Conservation (phyloP, 805 yeast species). For the Metschnikowia amazonensis region DNA sequence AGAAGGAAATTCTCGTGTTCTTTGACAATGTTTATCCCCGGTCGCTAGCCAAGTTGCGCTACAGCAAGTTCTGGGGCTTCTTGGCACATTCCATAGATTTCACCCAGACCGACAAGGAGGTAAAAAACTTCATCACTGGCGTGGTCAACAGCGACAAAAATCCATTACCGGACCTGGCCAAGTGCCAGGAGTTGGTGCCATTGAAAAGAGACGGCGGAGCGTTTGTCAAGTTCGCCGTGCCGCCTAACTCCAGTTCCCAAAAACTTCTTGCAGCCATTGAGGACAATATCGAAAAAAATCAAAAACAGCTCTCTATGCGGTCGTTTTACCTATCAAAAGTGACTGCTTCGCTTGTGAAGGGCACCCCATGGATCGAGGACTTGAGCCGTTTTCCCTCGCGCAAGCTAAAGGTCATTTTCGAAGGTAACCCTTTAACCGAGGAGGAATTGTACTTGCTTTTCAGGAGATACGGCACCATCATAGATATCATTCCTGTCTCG, state of each 20-base stretch:
- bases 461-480: constrained; percentile 81
- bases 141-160: constrained; percentile 14
- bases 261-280: constrained; percentile 53
- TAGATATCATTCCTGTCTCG: constrained; percentile 62
- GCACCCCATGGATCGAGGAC: constrained; percentile 96
- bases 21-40: constrained; percentile 36
- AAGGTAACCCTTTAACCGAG: constrained; percentile 72
- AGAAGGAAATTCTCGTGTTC: constrained; percentile 32
- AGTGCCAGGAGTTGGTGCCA: constrained; percentile 60
- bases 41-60: constrained; percentile 22
- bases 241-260: constrained; percentile 45
- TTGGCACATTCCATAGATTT: constrained; percentile 17
- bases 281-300: constrained; percentile 34
- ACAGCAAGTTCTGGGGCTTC: constrained; percentile 22
- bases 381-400: constrained; percentile 70
- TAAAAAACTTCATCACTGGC: constrained; percentile 19
- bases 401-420: constrained; percentile 61
- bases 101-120: constrained; percentile 15
- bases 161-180: constrained; percentile 32
- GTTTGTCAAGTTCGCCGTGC: constrained; percentile 72
- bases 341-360: constrained; percentile 68
- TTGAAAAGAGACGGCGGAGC: constrained; percentile 90
- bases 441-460: constrained; percentile 78
- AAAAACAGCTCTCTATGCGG: constrained; percentile 17
- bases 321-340: constrained; percentile 30